Evolutionary conservation across 805 yeast species (phyloP), one percentile per base, ranked within the genome.

Genomic region (Candida anglica): DNA sequence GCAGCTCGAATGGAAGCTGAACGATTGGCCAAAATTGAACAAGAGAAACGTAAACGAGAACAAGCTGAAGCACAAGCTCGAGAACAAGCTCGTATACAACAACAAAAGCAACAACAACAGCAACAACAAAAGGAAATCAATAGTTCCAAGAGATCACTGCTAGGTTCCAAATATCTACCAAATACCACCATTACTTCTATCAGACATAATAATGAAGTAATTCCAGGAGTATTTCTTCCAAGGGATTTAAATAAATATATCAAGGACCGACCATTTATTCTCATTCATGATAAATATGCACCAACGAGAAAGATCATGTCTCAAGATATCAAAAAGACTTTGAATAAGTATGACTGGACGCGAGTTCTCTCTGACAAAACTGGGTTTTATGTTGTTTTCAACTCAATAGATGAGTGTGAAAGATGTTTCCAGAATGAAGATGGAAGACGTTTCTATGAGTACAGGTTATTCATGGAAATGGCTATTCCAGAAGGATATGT

Each of bases 301-400:
- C 66, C 78, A 2, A 64, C 76, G 0, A 58, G 63, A 33, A 61
- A 66, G 33, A 66, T 79, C 1, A 60, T 69, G 11, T 62, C 77
- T 2, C 68, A 66, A 34, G 86, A 81, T 48, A 61, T 87, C 34
- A 79, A 83, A 46, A 66, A 72, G 18, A 65, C 69, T 19, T 60
- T 86, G 20, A 69, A 69, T 26, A 72, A 69, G 30, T 81, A 81
- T 48, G 75, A 73, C 35, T 82, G 87, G 79, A 73, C 78, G 0
- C 65, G 84, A 35, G 75, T 86, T 2, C 51, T 82, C 31, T 68
- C 77, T 3, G 89, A 83, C 42, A 56, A 54, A 28, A 53, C 70
- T 1, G 96, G 96, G 0, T 81, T 81, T 44, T 86, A 73, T 46
- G 65, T 86, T 24, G 79, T 85, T 1, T 87, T 87, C 56, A 77